A percentile compares a stretch with the other conserved stretches of the same genome.
These are phyloP conservation scores for Fomes fomentarius DNA, from an alignment of 1,284 basidiomycete genomes.

Conservation along the genomic window DNA sequence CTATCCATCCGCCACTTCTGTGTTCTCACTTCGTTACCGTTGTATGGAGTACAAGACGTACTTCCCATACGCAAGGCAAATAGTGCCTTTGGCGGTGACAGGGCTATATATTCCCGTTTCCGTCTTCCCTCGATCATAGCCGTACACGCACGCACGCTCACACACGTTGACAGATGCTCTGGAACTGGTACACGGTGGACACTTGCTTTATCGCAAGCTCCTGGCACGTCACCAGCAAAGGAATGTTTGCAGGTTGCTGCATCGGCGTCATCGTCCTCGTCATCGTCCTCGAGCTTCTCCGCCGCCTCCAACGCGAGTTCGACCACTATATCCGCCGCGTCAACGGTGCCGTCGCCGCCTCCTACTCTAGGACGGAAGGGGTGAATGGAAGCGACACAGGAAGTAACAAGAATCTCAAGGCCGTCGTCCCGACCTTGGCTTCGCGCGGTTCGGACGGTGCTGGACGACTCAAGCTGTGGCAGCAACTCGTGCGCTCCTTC, in stretches of 20 bases:
- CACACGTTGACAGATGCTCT: conserved; percentile 1
- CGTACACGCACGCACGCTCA: background rate
- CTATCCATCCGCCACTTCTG: background rate
- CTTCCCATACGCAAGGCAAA: too few species aligned
- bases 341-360: background rate
- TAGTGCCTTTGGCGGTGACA: too few species aligned
- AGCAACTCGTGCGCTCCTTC: conserved; percentile 3
- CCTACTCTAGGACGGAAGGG: background rate
- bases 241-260: conserved; percentile 10
- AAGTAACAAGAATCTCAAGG: background rate
- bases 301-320: conserved; percentile 10
- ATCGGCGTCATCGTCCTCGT: conserved; percentile 12
- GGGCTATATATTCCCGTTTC: too few species aligned
- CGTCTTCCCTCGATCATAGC: too few species aligned
- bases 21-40: too few species aligned
- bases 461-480: conserved; percentile 2
- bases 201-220: conserved; percentile 7
- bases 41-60: too few species aligned
- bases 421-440: background rate
- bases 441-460: background rate
- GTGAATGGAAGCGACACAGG: background rate
- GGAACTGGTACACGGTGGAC: conserved; percentile 14
- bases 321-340: conserved; percentile 7
- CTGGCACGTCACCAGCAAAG: conserved; percentile 8
- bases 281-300: conserved; percentile 6